phyloP scores from a whole-genome alignment of 305 asterid genomes.

The Fraxinus greggii region DNA sequence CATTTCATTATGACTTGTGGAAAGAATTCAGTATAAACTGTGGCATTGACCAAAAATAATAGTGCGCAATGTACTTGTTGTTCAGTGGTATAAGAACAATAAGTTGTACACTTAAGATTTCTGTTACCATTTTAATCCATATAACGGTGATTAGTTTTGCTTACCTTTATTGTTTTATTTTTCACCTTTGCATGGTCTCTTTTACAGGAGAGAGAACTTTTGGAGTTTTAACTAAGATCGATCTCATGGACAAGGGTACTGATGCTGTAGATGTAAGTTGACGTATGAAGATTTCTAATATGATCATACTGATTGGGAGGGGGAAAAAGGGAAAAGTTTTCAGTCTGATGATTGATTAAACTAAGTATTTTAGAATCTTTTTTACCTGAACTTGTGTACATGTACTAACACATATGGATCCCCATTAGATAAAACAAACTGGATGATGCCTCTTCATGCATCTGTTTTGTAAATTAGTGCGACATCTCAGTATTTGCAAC shows the following conservation, averaged over 20 bases:
- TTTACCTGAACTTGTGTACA: neutral
- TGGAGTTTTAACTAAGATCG: constrained; percentile 79
- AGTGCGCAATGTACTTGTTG: neutral
- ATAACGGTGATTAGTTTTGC: constrained; percentile 2
- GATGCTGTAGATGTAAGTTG: constrained; percentile 76
- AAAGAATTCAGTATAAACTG: neutral
- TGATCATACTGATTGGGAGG: neutral
- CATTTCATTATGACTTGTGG: neutral
- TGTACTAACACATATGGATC: neutral
- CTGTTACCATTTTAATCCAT: neutral
- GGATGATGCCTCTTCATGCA: neutral
- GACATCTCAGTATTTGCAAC: neutral
- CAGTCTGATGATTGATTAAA: constrained; percentile 3
- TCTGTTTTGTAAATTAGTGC: neutral
- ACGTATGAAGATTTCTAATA: constrained; percentile 15
- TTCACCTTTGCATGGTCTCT: constrained; percentile 15
- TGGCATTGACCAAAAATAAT: neutral
- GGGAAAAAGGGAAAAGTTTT: constrained; percentile 7
- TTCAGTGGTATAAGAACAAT: neutral
- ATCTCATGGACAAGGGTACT: constrained; percentile 90
- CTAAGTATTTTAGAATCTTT: neutral
- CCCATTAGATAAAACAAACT: neutral
- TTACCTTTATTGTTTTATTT: neutral
- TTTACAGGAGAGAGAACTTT: constrained; percentile 76
- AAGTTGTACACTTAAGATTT: neutral